A percentile compares a stretch with the other conserved stretches of the same genome.
Evolutionary conservation across 768 basidiomycete species (phyloP).

Genomic region (Piloderma croceum): DNA sequence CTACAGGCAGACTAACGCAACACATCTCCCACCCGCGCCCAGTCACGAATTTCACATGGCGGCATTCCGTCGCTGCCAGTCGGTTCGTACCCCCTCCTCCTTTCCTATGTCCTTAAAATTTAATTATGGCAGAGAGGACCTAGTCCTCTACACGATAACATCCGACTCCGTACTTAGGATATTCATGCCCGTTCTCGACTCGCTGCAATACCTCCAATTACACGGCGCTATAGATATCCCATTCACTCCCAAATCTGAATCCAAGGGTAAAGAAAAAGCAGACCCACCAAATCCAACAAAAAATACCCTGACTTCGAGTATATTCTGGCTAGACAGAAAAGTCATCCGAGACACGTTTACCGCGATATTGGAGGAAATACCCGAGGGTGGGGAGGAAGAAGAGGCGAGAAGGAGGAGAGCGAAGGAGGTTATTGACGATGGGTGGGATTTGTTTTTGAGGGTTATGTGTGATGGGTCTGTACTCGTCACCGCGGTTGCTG

Average conservation of each 20-base stretch:
- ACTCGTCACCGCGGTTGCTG: constrained; percentile 65
- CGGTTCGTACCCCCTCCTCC: constrained; percentile 37
- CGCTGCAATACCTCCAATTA: constrained; percentile 77
- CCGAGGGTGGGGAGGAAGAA: constrained; percentile 28
- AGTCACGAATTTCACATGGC: constrained; percentile 66
- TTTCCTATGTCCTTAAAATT: background rate
- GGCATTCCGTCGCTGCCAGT: constrained; percentile 61
- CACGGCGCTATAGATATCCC: constrained; percentile 70
- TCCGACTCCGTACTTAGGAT: constrained; percentile 78
- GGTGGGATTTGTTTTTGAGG: constrained; percentile 76
- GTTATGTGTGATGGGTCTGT: constrained; percentile 70
- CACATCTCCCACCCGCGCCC: constrained; percentile 68
- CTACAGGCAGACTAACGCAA: constrained; percentile 66
- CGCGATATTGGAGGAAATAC: constrained; percentile 31
- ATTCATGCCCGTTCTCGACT: constrained; percentile 83
- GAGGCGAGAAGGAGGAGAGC: constrained; percentile 44
- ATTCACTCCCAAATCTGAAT: constrained; percentile 28
- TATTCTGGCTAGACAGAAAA: constrained; percentile 70
- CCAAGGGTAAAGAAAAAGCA: too few species aligned
- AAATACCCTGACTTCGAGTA: constrained; percentile 35
- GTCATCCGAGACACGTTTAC: constrained; percentile 46
- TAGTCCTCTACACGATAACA: constrained; percentile 79
- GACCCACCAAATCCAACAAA: too few species aligned
- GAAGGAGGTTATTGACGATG: constrained; percentile 61
- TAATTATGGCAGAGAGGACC: constrained; percentile 50